phyloP scores from a whole-genome alignment of 306 rosid genomes.

The Cajanus cajan region DNA sequence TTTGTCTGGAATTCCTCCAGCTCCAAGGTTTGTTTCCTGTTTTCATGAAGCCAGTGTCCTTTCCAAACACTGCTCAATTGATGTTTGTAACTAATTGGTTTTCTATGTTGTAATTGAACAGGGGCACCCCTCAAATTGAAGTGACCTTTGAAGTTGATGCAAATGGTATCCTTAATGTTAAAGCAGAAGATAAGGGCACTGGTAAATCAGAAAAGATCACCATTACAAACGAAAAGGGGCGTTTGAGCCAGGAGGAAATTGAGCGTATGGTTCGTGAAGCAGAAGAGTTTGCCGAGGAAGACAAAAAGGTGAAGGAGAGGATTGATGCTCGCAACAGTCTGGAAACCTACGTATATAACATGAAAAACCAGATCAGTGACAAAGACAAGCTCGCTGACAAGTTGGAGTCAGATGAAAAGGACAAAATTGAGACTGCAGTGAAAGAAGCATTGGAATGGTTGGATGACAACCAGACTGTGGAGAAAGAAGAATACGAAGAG shows the following conservation, averaged over 20 bases:
- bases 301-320: slow-evolving; percentile 93
- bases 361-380: slow-evolving; percentile 90
- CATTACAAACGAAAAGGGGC: slow-evolving; percentile 96
- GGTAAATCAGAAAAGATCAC: slow-evolving; percentile 98
- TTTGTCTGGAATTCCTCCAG: slow-evolving; percentile 88
- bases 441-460: slow-evolving; percentile 98
- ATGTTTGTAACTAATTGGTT: background rate
- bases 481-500: slow-evolving; percentile 96
- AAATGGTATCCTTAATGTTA: slow-evolving; percentile 89
- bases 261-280: slow-evolving; percentile 98
- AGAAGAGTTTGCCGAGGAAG: slow-evolving; percentile 94
- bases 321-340: slow-evolving; percentile 91
- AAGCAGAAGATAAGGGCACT: slow-evolving; percentile 98
- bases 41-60: background rate
- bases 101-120: slow-evolving; percentile 34
- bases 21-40: slow-evolving; percentile 76
- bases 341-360: slow-evolving; percentile 88
- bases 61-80: background rate
- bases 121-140: slow-evolving; percentile 99
- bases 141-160: slow-evolving; percentile 99
- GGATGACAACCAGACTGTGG: slow-evolving; percentile 84
- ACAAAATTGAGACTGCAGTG: slow-evolving; percentile 82
- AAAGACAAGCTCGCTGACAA: slow-evolving; percentile 98
- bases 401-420: slow-evolving; percentile 94
- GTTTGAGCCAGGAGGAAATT: slow-evolving; percentile 92